Base-by-base conservation (phyloP, 768 basidiomycete genomes). In the Amanita exitialis region DNA sequence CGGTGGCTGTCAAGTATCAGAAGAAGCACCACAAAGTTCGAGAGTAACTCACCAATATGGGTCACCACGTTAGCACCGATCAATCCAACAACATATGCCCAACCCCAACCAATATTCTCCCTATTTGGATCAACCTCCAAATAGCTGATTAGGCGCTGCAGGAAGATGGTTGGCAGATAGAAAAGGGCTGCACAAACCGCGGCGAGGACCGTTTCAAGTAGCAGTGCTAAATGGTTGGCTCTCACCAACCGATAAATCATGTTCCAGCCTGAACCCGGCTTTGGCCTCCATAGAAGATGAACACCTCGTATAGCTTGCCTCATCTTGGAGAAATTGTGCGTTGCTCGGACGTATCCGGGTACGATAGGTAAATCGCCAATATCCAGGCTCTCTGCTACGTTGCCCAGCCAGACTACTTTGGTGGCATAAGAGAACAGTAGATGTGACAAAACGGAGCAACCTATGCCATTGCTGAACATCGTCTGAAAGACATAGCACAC, bases 371-470 rank as follows among this genome's bases (percentile, higher is more conserved):
- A 70, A 62, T 96, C 91, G 53, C 82, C 90, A 18, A 91, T 89
- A 57, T 95, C 88, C 42, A 95, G 75, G 52, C 78, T 83, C 51
- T 77, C 74, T 1, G 84, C 73, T 2, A 71, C 73, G 65, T 90
- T 80, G 2, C 90, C 92, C 37, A 92, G 80, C 78, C 82, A 81
- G 50, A 94, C 80, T 12, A 96, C 88, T 54, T 85, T 82, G 1
- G 90, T 93, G 34, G 86, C 90, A 63, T 91, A 93, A 13, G 81
- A 81, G 65, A 96, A 96, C n/a, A 92, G 66, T 4, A 96, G 65
- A 46, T 70, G 67, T 51, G 76, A 78, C 72, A 75, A 79, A 0
- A 75, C 68, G 4, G 82, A 83, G 20, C 80, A 73, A 51, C 73
- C 83, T 75, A 44, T 37, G 20, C 7, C 15, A 16, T 30, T 21